Percentiles rank a stretch among this genome's conserved stretches.
Evolutionary conservation across 371 early-diverging fungal species (phyloP).

Genomic region (Basidiobolus meristosporus): DNA sequence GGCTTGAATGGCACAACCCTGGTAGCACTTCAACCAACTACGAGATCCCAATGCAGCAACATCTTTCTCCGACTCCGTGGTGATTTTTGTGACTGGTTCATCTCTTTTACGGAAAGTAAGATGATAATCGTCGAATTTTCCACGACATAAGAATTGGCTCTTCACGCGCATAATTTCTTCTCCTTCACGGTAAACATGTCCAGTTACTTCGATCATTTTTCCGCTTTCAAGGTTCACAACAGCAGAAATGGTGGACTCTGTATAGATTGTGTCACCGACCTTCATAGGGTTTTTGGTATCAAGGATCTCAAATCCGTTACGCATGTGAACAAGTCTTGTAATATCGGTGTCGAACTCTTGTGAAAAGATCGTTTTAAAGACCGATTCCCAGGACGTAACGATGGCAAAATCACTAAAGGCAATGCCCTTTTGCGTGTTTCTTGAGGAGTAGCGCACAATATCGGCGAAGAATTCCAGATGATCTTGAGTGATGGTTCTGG

Average conservation of each 20-base stretch:
- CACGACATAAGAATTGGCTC: constrained; percentile 84
- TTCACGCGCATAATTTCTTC: constrained; percentile 54
- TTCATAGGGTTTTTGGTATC: constrained; percentile 56
- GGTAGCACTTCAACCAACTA: constrained; percentile 71
- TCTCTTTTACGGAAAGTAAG: constrained; percentile 65
- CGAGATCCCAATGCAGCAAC: constrained; percentile 76
- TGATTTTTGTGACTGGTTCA: constrained; percentile 69
- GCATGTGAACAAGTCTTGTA: constrained; percentile 77
- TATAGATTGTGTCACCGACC: constrained; percentile 70
- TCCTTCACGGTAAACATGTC: constrained; percentile 33
- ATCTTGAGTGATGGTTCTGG: constrained; percentile 40
- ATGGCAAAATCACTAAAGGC: constrained; percentile 92
- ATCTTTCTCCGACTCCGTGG: constrained; percentile 52
- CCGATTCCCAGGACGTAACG: constrained; percentile 83
- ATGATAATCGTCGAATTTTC: constrained; percentile 59
- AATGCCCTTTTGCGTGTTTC: constrained; percentile 76
- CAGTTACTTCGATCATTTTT: constrained; percentile 81
- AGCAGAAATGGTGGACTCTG: constrained; percentile 52
- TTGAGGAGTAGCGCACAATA: constrained; percentile 63
- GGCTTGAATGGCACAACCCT: constrained; percentile 34
- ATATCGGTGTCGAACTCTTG: constrained; percentile 87
- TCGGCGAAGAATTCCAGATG: constrained; percentile 33
- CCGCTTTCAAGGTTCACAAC: constrained; percentile 71
- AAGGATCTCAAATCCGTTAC: constrained; percentile 81
- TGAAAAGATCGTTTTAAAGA: constrained; percentile 85